Evolutionary conservation across 495 filamentous ascomycete species (phyloP), one percentile per base, ranked within the genome.

Genomic region (Margaritispora aquatica): DNA sequence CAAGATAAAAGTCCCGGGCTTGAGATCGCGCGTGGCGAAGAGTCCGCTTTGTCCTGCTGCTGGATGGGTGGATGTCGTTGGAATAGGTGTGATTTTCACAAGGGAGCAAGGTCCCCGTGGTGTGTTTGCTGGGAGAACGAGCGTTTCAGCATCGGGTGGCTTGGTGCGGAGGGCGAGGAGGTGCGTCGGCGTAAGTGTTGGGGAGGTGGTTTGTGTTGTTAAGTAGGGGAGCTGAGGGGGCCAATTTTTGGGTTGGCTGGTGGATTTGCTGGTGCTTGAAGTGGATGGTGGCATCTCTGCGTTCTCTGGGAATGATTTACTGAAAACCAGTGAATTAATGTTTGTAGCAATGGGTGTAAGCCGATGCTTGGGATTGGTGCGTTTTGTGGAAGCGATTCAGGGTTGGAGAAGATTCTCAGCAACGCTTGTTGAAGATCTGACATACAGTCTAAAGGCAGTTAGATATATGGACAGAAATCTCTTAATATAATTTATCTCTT

Each of bases 11-110:
- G 75, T 70, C 26, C 76, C 79, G 0, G 88, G 82, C 20, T 66
- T 60, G 4, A 91, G 77, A 52, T 78, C 68, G 10, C 72, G 72
- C 1, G 79, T 69, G 5, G 88, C 84, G 65, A 89, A 88, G 26
- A 91, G 78, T 0, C 88, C 88, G 44, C 65, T 66, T 68, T 91
- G 88, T 27, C 80, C 80, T 63, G 71, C 51, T 2, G 88, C 87
- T 0, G 88, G 88, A 61, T 91, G 83, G 1, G 17, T 19, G 38
- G 70, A 62, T 1, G 77, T 70, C 54, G 75, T 64, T 0, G 64
- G 61, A 57, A 91, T 88, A 11, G 71, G 72, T 0, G 65, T 66
- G 61, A 90, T 87, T 51, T 68, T 75, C 26, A 84, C 78, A 8
- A 73, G 64, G 2, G 76, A 36, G 50, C 72, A 77, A 3, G 83